Conservation (phyloP, 106 monocot species). For the Dioscorea dumetorum region DNA sequence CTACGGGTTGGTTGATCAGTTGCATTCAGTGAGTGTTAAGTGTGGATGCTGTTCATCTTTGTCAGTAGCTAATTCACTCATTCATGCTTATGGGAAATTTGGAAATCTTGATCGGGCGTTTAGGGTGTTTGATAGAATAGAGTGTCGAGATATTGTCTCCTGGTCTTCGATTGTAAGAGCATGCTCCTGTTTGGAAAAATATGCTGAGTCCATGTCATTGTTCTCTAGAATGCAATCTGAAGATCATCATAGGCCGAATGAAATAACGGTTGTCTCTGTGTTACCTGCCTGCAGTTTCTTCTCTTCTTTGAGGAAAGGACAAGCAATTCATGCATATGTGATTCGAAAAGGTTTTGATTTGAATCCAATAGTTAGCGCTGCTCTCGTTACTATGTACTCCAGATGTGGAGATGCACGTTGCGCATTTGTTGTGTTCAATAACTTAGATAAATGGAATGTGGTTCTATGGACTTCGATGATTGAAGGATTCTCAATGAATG, state of each 20-base stretch:
- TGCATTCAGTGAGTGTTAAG: constrained; percentile 32
- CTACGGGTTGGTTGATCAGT: background rate
- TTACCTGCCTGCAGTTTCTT: constrained; percentile 48
- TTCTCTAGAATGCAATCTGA: constrained; percentile 40
- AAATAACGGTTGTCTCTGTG: constrained; percentile 33
- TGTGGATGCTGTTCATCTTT: constrained; percentile 3
- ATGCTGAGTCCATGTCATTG: constrained; percentile 22
- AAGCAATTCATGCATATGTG: constrained; percentile 37
- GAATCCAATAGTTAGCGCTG: constrained; percentile 27
- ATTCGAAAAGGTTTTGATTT: constrained; percentile 26
- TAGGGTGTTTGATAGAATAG: constrained; percentile 25
- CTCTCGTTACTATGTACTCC: constrained; percentile 41
- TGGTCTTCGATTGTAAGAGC: constrained; percentile 32
- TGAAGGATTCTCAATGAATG: constrained; percentile 35
- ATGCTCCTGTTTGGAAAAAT: constrained; percentile 8
- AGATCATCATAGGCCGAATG: constrained; percentile 30
- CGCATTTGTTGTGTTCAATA: constrained; percentile 26
- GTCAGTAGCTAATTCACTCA: constrained; percentile 37
- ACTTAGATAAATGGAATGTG: constrained; percentile 15
- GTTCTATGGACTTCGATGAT: constrained; percentile 53
- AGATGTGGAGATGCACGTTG: constrained; percentile 29
- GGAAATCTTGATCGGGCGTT: constrained; percentile 7
- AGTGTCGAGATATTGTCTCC: constrained; percentile 25
- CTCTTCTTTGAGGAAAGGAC: constrained; percentile 38
- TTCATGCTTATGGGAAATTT: constrained; percentile 36